Base-by-base conservation (phyloP, 192 early-diverging fungal species). In the Umbelopsis ramanniana region DNA sequence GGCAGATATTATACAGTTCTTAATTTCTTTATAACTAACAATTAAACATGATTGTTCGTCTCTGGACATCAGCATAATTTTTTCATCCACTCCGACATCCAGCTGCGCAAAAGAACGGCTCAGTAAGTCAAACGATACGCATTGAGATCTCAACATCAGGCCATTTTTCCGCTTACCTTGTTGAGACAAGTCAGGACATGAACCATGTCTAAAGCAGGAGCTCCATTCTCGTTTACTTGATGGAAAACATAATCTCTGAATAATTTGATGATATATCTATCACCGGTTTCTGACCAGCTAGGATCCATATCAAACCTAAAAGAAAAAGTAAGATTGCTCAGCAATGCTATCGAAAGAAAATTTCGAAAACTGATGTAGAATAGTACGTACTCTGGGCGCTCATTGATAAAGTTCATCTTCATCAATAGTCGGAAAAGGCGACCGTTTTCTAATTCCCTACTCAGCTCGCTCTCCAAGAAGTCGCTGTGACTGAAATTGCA, bases 221-320 rank as follows among this genome's bases (percentile, higher is more conserved):
- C 83, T 9, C 95, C 95, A 48, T 84, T 82, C 46, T 91, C 89
- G 74, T 96, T 89, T 15, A 97, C 95, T 76, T 95, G 93, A 79
- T 98, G 98, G 77, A 99, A 99, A 23, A 98, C 93, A 72, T 96
- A 97, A 80, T 99, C 98, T 54, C 98, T 87, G 77, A 99, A 99
- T 21, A 99, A 84, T 82, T 98, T 98, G 67, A 98, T 90, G 53
- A 98, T 87, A 79, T 99, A 99, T 46, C 96, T 85, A 82, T 99
- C 98, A 6, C 98, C 98, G 0, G 96, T 99, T 77, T 99, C 97
- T 14, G 95, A 91, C 97, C 97, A 99, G 68, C 90, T 89, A 5
- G 95, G 89, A 77, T 97, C 96, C 83, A 90, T 87, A 53, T 91
- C 90, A 72, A 94, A 95, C 76, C 92, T 93, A 71, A 17, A 23